These are phyloP conservation scores for Sporothrix luriei DNA, from an alignment of 2,329 filamentous ascomycete genomes.

Conservation along the genomic window DNA sequence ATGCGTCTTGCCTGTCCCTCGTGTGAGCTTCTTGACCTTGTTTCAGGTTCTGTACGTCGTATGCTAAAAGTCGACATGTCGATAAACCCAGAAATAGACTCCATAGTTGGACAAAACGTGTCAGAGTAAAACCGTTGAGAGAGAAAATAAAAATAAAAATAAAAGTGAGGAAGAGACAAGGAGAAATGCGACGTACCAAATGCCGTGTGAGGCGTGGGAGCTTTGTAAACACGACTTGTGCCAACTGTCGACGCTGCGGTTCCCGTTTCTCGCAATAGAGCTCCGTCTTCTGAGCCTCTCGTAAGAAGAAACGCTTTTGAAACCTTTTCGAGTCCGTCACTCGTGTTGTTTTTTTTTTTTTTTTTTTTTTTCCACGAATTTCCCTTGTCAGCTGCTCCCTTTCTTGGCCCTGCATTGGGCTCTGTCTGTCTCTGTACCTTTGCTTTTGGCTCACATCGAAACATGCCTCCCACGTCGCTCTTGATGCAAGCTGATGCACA, in stretches of 20 bases:
- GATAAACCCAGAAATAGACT: slow-evolving; percentile 9
- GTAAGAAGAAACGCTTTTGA: slow-evolving; percentile 10
- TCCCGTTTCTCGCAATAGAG: too few species aligned
- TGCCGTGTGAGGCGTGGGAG: neutral
- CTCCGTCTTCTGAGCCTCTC: neutral
- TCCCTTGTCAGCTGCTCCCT: neutral
- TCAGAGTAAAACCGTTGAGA: neutral
- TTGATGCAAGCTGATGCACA: neutral
- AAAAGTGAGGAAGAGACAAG: neutral
- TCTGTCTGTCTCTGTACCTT: neutral
- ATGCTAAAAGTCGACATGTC: neutral
- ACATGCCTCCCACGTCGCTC: neutral
- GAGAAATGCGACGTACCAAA: neutral
- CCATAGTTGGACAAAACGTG: neutral
- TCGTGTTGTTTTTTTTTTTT: neutral
- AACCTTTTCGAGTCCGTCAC: neutral
- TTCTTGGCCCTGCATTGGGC: slow-evolving; percentile 15
- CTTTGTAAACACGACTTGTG: neutral
- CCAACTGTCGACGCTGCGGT: neutral
- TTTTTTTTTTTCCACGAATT: too few species aligned
- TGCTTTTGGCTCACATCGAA: neutral
- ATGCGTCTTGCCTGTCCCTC: neutral
- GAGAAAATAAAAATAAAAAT: neutral
- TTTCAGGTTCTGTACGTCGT: slow-evolving; percentile 11
- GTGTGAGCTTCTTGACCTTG: slow-evolving; percentile 12